Conservation (phyloP, 1,139 yeast genomes). For the Sugiyamaella castrensis region DNA sequence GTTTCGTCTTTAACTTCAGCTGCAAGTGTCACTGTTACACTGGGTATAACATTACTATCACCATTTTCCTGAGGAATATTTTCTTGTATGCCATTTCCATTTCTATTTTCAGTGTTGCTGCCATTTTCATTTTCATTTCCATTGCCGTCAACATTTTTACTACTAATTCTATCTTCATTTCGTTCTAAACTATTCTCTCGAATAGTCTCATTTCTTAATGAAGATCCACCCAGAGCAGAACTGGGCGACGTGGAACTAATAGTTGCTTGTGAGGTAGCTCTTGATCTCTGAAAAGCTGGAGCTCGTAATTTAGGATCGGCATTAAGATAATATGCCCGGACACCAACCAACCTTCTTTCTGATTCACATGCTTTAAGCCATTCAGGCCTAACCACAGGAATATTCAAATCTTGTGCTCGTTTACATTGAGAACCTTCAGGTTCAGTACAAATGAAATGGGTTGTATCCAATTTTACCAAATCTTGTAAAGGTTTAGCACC, state of each 20-base stretch:
- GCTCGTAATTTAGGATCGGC: conserved; percentile 40
- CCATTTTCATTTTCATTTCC: background rate
- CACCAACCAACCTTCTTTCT: conserved; percentile 90
- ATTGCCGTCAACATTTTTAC: background rate
- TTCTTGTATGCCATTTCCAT: background rate
- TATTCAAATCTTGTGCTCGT: conserved; percentile 80
- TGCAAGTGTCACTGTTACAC: conserved; percentile 8
- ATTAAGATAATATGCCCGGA: conserved; percentile 56
- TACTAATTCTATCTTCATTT: background rate
- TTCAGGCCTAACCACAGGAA: conserved; percentile 94
- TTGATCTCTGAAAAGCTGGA: conserved; percentile 32
- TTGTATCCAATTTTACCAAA: conserved; percentile 81
- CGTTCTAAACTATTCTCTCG: no score
- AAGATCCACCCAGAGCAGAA: background rate
- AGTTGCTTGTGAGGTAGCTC: conserved; percentile 32
- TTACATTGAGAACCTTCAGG: conserved; percentile 61
- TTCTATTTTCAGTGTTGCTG: background rate
- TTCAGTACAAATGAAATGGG: conserved; percentile 86
- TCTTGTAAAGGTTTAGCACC: conserved; percentile 83
- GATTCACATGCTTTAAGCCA: conserved; percentile 94
- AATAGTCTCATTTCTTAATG: background rate
- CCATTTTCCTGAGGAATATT: background rate
- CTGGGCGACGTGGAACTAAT: conserved; percentile 13
- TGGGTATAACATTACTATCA: conserved; percentile 1
- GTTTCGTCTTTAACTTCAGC: background rate